These are phyloP conservation scores for Sonneratia caseolaris DNA, from an alignment of 345 rosid species.

Conservation along the genomic window DNA sequence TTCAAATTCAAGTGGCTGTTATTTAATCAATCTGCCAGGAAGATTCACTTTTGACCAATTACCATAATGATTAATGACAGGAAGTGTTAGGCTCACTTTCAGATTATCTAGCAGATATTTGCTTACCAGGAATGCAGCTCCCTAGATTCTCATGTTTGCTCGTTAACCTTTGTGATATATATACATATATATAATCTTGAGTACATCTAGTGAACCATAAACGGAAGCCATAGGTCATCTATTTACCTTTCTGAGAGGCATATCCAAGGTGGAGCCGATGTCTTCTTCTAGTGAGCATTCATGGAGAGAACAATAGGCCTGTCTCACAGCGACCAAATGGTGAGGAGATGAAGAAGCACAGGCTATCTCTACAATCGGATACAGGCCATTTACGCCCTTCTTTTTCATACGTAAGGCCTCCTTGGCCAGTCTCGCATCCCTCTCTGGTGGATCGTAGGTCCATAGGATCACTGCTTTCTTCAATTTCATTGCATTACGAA, in stretches of 20 bases:
- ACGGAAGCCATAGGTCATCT: too few species aligned
- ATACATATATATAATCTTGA: too few species aligned
- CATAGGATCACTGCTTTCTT: conserved; percentile 67
- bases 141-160: too few species aligned
- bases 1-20: too few species aligned
- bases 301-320: conserved; percentile 59
- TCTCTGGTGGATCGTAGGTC: conserved; percentile 72
- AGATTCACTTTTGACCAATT: too few species aligned
- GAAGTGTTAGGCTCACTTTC: too few species aligned
- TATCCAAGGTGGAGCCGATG: conserved; percentile 32
- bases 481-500: conserved; percentile 7
- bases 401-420: conserved; percentile 37
- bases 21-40: too few species aligned
- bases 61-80: too few species aligned
- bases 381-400: conserved; percentile 33
- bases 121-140: too few species aligned
- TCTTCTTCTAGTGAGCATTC: conserved; percentile 72
- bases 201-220: too few species aligned
- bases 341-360: conserved; percentile 54
- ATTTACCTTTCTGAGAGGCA: conserved; percentile 58
- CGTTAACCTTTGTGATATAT: too few species aligned
- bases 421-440: conserved; percentile 71
- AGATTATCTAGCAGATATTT: too few species aligned
- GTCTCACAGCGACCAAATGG: conserved; percentile 66
- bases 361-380: conserved; percentile 65